Percentiles rank a stretch among this genome's conserved stretches.
Conservation (phyloP, 768 basidiomycete species). For the Russula lepida region DNA sequence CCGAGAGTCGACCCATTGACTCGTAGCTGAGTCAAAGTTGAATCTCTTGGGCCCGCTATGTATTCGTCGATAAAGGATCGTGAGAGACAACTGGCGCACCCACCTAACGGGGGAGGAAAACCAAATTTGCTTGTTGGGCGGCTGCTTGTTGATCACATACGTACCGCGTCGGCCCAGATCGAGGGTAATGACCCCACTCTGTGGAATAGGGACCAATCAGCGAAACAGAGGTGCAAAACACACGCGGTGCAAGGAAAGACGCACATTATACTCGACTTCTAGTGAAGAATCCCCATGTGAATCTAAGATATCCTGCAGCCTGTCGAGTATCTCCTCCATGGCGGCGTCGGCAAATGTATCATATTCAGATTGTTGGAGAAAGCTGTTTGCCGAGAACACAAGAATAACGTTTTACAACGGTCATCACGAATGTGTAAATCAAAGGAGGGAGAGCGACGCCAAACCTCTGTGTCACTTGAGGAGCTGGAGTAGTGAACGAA, state of each 20-base stretch:
- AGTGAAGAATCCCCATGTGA: conserved; percentile 42
- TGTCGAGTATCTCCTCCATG: conserved; percentile 70
- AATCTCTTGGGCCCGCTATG: conserved; percentile 87
- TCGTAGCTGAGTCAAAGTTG: conserved; percentile 51
- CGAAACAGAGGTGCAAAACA: conserved; percentile 1
- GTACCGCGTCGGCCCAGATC: conserved; percentile 68
- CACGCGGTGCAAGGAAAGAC: conserved; percentile 39
- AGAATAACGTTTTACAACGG: not conserved
- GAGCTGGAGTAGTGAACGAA: conserved; percentile 1
- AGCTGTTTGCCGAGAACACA: not conserved
- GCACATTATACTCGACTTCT: conserved; percentile 78
- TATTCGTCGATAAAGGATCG: not conserved
- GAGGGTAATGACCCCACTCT: conserved; percentile 86
- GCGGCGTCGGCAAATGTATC: conserved; percentile 63
- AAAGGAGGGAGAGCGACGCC: not conserved
- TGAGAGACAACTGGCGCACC: conserved; percentile 9
- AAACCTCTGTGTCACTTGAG: conserved; percentile 13
- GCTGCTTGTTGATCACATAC: conserved; percentile 96
- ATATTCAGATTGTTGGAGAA: conserved; percentile 34
- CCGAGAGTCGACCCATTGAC: conserved; percentile 71
- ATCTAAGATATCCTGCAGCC: conserved; percentile 67
- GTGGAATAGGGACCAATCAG: not conserved
- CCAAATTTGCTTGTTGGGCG: conserved; percentile 97
- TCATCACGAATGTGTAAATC: not conserved
- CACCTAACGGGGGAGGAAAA: conserved; percentile 83